These are phyloP conservation scores for Rhodotorula sp. DNA, from an alignment of 1,284 basidiomycete genomes.

Conservation along the genomic window DNA sequence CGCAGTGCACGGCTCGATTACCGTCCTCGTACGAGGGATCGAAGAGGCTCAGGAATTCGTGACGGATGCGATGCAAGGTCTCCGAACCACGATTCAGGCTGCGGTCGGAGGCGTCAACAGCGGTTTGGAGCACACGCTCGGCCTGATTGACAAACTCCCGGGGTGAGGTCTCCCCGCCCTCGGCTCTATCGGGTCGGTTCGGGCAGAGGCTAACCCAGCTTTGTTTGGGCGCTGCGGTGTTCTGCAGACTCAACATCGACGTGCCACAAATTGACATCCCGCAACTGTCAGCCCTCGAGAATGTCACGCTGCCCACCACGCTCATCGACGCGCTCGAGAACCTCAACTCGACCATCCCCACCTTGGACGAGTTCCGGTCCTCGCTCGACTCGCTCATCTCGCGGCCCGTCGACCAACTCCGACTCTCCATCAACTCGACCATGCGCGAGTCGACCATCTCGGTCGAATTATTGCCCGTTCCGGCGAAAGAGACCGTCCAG, in stretches of 20 bases:
- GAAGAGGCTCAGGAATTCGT: conserved; percentile 68
- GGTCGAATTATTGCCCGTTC: conserved; percentile 67
- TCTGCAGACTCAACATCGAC: conserved; percentile 59
- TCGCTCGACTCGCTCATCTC: conserved; percentile 70
- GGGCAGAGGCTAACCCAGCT: too few species aligned
- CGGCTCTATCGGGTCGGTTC: too few species aligned
- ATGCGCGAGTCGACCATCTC: conserved; percentile 51
- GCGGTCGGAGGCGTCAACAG: conserved; percentile 68
- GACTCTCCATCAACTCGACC: conserved; percentile 80
- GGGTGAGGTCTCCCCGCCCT: conserved; percentile 23
- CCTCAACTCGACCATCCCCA: conserved; percentile 79
- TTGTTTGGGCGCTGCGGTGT: conserved; percentile 33
- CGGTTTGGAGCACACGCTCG: conserved; percentile 64
- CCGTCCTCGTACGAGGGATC: conserved; percentile 71
- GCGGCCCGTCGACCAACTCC: conserved; percentile 78
- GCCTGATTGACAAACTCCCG: conserved; percentile 64
- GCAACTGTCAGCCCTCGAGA: conserved; percentile 66
- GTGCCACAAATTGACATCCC: conserved; percentile 71
- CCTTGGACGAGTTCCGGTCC: conserved; percentile 69
- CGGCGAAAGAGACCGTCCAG: conserved; percentile 61
- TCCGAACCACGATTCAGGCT: conserved; percentile 67
- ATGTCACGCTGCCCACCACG: conserved; percentile 75
- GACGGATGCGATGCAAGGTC: conserved; percentile 59
- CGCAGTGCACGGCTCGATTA: conserved; percentile 74
- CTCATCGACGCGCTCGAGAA: conserved; percentile 69